These are phyloP conservation scores for Ananas comosus DNA, from an alignment of 176 grass and related monocot species.

Conservation along the genomic window DNA sequence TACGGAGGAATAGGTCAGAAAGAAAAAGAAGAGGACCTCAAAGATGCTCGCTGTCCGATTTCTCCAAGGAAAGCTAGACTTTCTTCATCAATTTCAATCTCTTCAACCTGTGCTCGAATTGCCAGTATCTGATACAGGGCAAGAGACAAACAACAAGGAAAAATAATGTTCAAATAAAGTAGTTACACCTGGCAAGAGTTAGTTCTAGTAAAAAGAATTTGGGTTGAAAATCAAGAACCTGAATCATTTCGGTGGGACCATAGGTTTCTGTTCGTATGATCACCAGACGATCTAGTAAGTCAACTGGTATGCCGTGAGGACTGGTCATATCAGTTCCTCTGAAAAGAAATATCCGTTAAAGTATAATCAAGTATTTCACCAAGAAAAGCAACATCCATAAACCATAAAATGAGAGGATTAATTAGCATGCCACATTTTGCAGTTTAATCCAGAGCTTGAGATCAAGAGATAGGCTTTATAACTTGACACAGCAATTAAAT, in stretches of 20 bases:
- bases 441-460: neutral
- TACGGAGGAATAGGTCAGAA: neutral
- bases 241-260: constrained; percentile 86
- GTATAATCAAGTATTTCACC: constrained; percentile 8
- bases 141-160: neutral
- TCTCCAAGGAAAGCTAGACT: constrained; percentile 91
- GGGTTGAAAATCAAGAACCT: constrained; percentile 39
- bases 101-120: constrained; percentile 92
- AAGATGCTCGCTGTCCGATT: constrained; percentile 75
- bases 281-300: constrained; percentile 89
- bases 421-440: neutral
- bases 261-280: constrained; percentile 89
- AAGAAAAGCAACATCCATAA: constrained; percentile 1
- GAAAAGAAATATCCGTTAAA: constrained; percentile 21
- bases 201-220: constrained; percentile 9
- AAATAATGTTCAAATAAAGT: constrained; percentile 18
- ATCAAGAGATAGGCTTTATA: neutral
- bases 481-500: neutral
- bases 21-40: constrained; percentile 42
- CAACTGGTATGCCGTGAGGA: constrained; percentile 86
- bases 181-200: constrained; percentile 13
- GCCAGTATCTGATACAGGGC: constrained; percentile 56
- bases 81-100: constrained; percentile 87
- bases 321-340: constrained; percentile 98
- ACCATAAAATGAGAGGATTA: neutral